Conservation (phyloP, 345 rosid species). For the Ceriops zippeliana region DNA sequence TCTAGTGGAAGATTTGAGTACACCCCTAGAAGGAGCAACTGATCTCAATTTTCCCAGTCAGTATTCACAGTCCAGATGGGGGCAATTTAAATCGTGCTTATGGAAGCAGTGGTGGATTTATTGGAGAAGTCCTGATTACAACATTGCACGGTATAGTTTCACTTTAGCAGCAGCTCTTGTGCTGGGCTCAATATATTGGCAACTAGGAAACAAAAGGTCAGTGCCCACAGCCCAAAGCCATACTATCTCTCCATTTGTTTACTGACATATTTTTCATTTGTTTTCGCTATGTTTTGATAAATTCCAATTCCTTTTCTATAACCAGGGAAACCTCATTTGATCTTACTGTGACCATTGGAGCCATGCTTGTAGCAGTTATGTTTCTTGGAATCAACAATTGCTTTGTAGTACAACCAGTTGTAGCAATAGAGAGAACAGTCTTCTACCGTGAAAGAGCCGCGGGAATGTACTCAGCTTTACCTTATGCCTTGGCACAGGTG, state of each 20-base stretch:
- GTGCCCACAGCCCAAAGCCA: not conserved
- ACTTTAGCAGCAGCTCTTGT: constrained; percentile 36
- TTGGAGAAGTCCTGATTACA: constrained; percentile 55
- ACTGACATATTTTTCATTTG: too few relatives aligned
- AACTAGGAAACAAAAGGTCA: constrained; percentile 38
- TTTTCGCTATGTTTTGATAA: too few relatives aligned
- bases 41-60: constrained; percentile 40
- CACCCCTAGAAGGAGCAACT: constrained; percentile 36
- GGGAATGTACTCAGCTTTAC: constrained; percentile 52
- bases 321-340: constrained; percentile 36
- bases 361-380: constrained; percentile 41
- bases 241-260: too few relatives aligned
- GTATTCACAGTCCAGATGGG: constrained; percentile 40
- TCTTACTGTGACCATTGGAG: constrained; percentile 44
- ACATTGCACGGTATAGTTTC: constrained; percentile 39
- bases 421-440: constrained; percentile 54
- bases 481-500: constrained; percentile 62
- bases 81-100: constrained; percentile 48
- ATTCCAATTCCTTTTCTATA: too few relatives aligned
- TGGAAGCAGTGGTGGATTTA: constrained; percentile 63
- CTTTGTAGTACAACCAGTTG: constrained; percentile 44
- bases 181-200: constrained; percentile 47
- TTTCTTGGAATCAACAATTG: constrained; percentile 51
- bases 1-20: constrained; percentile 41
- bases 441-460: constrained; percentile 62